Conservation (phyloP, 2,329 filamentous ascomycete species). For the Ceratocystis lukuohia region DNA sequence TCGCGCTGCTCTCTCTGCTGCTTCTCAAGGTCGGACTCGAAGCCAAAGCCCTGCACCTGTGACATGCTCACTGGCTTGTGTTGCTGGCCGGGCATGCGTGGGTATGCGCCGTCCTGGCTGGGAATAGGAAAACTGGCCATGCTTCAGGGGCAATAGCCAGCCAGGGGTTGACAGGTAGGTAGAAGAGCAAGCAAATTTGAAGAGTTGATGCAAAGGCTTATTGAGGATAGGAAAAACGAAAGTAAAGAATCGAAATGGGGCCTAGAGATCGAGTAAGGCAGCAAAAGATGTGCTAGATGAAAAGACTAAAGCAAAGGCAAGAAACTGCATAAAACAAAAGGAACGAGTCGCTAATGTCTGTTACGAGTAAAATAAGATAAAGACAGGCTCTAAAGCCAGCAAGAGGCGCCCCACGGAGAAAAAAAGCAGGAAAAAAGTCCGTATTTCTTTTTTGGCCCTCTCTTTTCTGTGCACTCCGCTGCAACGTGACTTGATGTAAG, state of each 20-base stretch:
- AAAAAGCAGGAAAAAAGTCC: not conserved
- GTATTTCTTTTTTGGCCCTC: not conserved
- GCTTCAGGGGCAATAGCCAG: not conserved
- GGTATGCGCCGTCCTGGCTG: conserved; percentile 17
- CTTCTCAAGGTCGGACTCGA: conserved; percentile 11
- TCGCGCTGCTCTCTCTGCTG: conserved; percentile 11
- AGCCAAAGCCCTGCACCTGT: conserved; percentile 12
- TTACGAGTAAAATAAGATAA: not conserved
- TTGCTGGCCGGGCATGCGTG: conserved; percentile 12
- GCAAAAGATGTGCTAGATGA: not conserved
- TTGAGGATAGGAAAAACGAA: not conserved
- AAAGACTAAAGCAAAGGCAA: not conserved
- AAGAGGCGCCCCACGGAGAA: not conserved
- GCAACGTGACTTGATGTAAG: not conserved
- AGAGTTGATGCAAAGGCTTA: not conserved
- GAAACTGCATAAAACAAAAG: not conserved
- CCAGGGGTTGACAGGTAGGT: not conserved
- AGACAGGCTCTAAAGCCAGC: not conserved
- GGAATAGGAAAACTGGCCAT: conserved; percentile 6
- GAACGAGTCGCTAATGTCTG: not conserved
- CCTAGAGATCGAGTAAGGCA: not conserved
- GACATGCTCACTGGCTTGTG: conserved; percentile 4
- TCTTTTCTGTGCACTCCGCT: not conserved
- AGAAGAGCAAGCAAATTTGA: too few species aligned
- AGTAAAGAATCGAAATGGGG: not conserved